These are phyloP conservation scores for Lachnellula cervina DNA, from an alignment of 2,329 filamentous ascomycete genomes.

Conservation along the genomic window DNA sequence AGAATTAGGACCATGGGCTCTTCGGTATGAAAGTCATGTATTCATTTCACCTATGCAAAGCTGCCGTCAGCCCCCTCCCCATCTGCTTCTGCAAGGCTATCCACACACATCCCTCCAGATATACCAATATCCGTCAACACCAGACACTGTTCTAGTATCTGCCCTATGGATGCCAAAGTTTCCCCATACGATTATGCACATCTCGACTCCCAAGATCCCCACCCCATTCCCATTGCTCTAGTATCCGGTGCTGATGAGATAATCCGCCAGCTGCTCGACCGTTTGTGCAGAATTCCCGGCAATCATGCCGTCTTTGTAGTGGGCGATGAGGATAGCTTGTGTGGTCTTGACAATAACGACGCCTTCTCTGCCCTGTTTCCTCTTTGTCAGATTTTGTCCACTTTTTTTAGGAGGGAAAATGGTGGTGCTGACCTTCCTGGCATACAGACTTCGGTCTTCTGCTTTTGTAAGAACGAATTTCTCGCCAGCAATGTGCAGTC, in stretches of 20 bases:
- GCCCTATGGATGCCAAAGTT: constrained; percentile 18
- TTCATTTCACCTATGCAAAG: constrained; percentile 28
- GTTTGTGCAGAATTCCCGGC: constrained; percentile 73
- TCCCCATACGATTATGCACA: constrained; percentile 16
- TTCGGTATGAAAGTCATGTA: constrained; percentile 13
- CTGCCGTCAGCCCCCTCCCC: constrained; percentile 1
- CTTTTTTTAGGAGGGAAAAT: background rate
- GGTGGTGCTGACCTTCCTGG: constrained; percentile 65
- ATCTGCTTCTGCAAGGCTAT: constrained; percentile 20
- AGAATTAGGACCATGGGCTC: background rate
- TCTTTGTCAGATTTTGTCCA: constrained; percentile 2
- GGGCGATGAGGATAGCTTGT: constrained; percentile 81
- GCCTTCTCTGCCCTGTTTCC: constrained; percentile 66
- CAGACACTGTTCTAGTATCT: constrained; percentile 29
- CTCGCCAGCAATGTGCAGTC: constrained; percentile 69
- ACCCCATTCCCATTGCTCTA: constrained; percentile 39
- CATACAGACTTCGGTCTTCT: constrained; percentile 76
- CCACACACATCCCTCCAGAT: constrained; percentile 10
- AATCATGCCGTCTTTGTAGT: constrained; percentile 71
- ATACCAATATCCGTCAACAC: constrained; percentile 10
- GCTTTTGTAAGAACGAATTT: constrained; percentile 74
- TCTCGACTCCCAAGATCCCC: constrained; percentile 2
- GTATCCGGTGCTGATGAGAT: constrained; percentile 68
- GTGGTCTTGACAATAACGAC: constrained; percentile 80
- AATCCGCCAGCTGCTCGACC: constrained; percentile 80